phyloP scores from a whole-genome alignment of 2,329 filamentous ascomycete species.

The Hymenoscyphus fraxineus region DNA sequence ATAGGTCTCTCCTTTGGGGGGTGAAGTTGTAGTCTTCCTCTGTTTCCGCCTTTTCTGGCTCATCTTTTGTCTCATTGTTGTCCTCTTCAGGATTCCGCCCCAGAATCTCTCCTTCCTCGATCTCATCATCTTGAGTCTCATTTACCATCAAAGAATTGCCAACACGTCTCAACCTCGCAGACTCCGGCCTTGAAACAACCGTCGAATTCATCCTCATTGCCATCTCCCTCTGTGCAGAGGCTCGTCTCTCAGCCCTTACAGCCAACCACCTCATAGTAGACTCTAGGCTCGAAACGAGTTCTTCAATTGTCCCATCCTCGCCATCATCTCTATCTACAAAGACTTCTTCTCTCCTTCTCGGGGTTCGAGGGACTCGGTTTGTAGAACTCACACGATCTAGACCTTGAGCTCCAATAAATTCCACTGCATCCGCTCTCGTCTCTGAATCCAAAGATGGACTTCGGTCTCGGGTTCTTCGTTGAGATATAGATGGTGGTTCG shows the following conservation, averaged over 20 bases:
- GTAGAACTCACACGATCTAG: not conserved
- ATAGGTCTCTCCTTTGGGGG: not conserved
- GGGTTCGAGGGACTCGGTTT: not conserved
- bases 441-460: not conserved
- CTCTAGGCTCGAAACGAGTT: not conserved
- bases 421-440: not conserved
- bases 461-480: not conserved
- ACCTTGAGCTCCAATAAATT: not conserved
- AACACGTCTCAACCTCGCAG: not conserved
- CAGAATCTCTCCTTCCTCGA: not conserved
- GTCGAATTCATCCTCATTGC: not conserved
- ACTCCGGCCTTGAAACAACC: not conserved
- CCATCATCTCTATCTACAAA: too few relatives aligned
- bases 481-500: not conserved
- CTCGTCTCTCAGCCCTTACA: not conserved
- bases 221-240: not conserved
- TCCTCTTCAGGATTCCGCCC: not conserved
- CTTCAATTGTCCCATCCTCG: not conserved
- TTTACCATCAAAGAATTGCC: not conserved
- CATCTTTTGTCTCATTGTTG: not conserved
- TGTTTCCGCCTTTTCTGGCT: not conserved
- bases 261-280: not conserved
- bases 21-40: slow-evolving; percentile 1
- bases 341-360: not conserved
- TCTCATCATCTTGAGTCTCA: not conserved